Evolutionary conservation across 768 basidiomycete genomes (phyloP), one percentile per base, ranked within the genome.

Genomic region (Mycena olivaceomarginata): DNA sequence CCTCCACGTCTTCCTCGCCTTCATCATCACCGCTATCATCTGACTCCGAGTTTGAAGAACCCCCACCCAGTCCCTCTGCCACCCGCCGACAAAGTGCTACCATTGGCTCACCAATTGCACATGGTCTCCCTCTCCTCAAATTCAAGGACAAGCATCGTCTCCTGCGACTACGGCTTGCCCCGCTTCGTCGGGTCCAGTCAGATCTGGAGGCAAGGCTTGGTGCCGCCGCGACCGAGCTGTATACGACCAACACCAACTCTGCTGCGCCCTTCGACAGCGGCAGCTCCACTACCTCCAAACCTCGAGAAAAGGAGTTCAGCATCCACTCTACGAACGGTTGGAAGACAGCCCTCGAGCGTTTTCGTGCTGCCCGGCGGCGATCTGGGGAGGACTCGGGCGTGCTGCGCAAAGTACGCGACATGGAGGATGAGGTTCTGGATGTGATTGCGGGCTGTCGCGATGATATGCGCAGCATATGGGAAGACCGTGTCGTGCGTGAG

Each of bases 391-490:
- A 37, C 84, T 37, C 80, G 77, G 4, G 84, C 78, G 56, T 74
- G 39, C 18, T 81, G 25, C 81, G 80, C 71, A 86, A 83, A 68
- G 83, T 84, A 40, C 87, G 86, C 65, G 88, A 90, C 45, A 82
- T 85, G 13, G 92, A 91, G 69, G 90, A 93, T 64, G 91, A 92
- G 67, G 88, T 92, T 37, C 83, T 89, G 45, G 92, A 93, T 51
- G 86, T 93, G 15, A 88, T 96, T 45, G 89, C 90, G 6, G 88
- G 88, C 3, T 94, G 92, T 82, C 87, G 88, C 57, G 91, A 94
- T 8, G 93, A 94, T 79, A 94, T 96, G 81, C 91, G 91, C 76
- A 86, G 85, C 20, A 85, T 96, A 10, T 95, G 94, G 94, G 89
- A 91, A 68, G 94, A 96, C 80, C 79, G 89, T 22, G 86, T 89